Evolutionary conservation across 768 basidiomycete species (phyloP).

Genomic region (Tylopilus sp.): DNA sequence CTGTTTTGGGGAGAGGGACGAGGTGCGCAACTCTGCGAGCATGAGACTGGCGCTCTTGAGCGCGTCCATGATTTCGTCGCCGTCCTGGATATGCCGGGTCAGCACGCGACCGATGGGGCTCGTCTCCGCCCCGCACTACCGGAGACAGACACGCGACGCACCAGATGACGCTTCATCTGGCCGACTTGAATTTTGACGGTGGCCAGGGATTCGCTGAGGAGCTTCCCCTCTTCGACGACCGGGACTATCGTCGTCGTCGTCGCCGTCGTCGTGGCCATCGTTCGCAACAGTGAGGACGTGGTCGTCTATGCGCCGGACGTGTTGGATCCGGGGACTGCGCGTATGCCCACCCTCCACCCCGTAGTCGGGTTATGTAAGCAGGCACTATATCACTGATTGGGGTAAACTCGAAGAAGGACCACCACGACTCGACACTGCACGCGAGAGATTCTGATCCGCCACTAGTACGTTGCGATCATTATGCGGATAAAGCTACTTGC

Average conservation of each 20-base stretch:
- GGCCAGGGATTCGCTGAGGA: constrained; percentile 79
- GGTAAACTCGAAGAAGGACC: too few relatives aligned
- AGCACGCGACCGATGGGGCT: not conserved
- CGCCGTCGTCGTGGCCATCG: constrained; percentile 22
- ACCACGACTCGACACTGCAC: too few relatives aligned
- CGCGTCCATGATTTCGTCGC: constrained; percentile 98
- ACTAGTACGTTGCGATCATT: too few relatives aligned
- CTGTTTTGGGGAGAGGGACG: constrained; percentile 91
- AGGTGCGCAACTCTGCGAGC: constrained; percentile 94
- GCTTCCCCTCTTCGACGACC: constrained; percentile 72
- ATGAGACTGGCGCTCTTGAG: constrained; percentile 96
- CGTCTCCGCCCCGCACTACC: not conserved
- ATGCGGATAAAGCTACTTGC: too few relatives aligned
- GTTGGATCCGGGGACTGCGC: not conserved
- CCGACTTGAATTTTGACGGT: constrained; percentile 90
- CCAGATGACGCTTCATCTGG: constrained; percentile 93
- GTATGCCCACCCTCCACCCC: too few relatives aligned
- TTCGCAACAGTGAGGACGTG: constrained; percentile 7
- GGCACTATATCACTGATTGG: too few relatives aligned
- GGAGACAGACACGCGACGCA: constrained; percentile 42
- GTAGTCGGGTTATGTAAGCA: constrained; percentile 18
- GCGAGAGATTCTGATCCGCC: too few relatives aligned
- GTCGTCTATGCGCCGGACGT: not conserved
- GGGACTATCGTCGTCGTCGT: constrained; percentile 30
- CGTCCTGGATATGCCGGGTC: constrained; percentile 50